Evolutionary conservation across 2,329 filamentous ascomycete genomes (phyloP), one percentile per base, ranked within the genome.

Genomic region (Onygenales sp.): DNA sequence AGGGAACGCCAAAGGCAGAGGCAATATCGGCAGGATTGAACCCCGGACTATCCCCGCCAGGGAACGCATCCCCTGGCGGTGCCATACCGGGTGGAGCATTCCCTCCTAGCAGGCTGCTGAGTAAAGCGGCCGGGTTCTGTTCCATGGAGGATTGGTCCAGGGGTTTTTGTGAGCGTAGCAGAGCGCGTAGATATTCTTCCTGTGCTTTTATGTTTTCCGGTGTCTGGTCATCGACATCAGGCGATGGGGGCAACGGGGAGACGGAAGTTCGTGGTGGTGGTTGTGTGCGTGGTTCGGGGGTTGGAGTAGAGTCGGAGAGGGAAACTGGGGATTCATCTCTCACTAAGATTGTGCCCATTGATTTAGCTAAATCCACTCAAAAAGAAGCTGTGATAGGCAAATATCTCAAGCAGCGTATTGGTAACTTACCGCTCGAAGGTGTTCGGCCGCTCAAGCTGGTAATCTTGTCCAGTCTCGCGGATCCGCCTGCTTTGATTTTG

Each of bases 391-490:
- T 46, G 31, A 27, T 8, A 39, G 17, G 42, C 33, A 53, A 45
- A 17, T 32, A 27, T 52, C 5, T 11, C 9, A 11, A 32, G 41
- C n/a, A 17, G 11, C 21, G 14, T 50, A 21, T 43, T 27, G 49
- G 21, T 17, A 14, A 41, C 51, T 47, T 54, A 59, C 56, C 35
- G 41, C 42, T 53, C 11, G 71, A 69, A 43, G 75, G 71, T 54
- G 67, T 69, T 46, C 75, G 69, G 58, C 80, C 82, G 54, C 80
- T 82, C 52, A 84, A 64, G 39, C 75, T 75, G 41, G 80, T 82
- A 66, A 85, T 85, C 60, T 80, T 79, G 54, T 83, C 78, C 43
- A 85, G 70, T 57, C 82, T 75, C 39, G 78, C 76, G 41, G 78
- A 75, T 52, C 80, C 82, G 56, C 77, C 76, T 45, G 76, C 75